Conservation (phyloP, 208 protist species). For the Leishmania guyanensis region DNA sequence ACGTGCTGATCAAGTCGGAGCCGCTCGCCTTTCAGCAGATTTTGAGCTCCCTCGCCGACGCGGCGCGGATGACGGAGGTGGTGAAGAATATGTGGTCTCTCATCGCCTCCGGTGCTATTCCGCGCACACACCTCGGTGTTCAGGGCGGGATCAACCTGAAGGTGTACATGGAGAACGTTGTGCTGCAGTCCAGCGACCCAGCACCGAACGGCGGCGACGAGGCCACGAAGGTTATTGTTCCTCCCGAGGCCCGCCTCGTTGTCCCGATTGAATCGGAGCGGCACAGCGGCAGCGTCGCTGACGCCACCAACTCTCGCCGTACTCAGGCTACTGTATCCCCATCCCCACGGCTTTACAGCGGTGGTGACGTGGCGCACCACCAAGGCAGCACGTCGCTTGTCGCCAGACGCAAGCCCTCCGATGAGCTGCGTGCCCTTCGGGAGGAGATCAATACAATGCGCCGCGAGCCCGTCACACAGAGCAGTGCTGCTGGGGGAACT, state of each 20-base stretch:
- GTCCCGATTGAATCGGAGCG: background rate
- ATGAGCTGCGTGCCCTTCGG: constrained; percentile 59
- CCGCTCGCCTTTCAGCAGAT: constrained; percentile 52
- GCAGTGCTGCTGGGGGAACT: background rate
- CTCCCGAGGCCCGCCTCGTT: constrained; percentile 25
- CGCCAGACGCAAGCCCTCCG: constrained; percentile 17
- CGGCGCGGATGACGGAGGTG: constrained; percentile 38
- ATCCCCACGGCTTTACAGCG: background rate
- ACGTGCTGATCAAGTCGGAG: constrained; percentile 46
- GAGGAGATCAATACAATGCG: constrained; percentile 41
- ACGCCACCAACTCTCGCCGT: background rate
- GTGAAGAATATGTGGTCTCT: constrained; percentile 63
- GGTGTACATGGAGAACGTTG: constrained; percentile 56
- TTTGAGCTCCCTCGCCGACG: constrained; percentile 21
- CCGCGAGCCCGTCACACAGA: constrained; percentile 11
- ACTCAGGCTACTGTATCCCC: background rate
- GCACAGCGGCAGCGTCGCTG: background rate
- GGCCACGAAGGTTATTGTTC: constrained; percentile 32
- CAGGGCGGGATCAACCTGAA: constrained; percentile 44
- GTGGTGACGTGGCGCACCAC: background rate
- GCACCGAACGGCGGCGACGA: constrained; percentile 15
- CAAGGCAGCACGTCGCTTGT: background rate
- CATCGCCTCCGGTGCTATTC: constrained; percentile 40
- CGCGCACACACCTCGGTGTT: constrained; percentile 34
- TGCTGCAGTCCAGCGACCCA: constrained; percentile 31